These are phyloP conservation scores for Sequoia sempervirens DNA, from an alignment of 75 land plant genomes.

Conservation along the genomic window DNA sequence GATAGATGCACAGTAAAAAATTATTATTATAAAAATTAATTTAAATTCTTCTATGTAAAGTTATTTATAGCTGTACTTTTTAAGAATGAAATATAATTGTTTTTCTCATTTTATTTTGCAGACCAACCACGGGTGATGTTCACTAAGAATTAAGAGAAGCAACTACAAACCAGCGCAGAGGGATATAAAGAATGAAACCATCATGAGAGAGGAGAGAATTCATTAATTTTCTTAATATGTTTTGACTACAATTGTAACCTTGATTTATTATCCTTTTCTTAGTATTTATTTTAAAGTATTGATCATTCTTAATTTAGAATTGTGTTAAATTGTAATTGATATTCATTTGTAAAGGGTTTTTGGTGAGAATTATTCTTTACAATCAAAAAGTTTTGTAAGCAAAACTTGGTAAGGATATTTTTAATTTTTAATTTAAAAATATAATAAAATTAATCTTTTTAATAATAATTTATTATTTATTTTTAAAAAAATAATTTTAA, in stretches of 20 bases:
- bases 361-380: no score
- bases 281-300: neutral
- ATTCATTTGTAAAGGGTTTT: no score
- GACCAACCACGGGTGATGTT: conserved; percentile 15
- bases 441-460: no score
- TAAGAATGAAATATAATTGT: neutral
- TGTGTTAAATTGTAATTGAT: neutral
- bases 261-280: neutral
- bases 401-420: no score
- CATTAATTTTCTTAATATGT: neutral
- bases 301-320: neutral
- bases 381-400: no score
- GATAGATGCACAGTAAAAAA: neutral
- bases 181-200: neutral
- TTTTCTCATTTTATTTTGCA: conserved; percentile 3
- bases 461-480: no score
- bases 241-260: neutral
- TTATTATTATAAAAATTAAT: no score
- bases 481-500: no score
- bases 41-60: neutral
- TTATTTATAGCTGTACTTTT: neutral
- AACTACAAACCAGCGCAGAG: neutral
- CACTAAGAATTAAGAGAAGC: neutral
- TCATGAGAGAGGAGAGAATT: neutral
- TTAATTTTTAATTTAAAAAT: no score